Evolutionary conservation across 2,329 filamentous ascomycete species (phyloP).

Genomic region (Aspergillus clavatus): DNA sequence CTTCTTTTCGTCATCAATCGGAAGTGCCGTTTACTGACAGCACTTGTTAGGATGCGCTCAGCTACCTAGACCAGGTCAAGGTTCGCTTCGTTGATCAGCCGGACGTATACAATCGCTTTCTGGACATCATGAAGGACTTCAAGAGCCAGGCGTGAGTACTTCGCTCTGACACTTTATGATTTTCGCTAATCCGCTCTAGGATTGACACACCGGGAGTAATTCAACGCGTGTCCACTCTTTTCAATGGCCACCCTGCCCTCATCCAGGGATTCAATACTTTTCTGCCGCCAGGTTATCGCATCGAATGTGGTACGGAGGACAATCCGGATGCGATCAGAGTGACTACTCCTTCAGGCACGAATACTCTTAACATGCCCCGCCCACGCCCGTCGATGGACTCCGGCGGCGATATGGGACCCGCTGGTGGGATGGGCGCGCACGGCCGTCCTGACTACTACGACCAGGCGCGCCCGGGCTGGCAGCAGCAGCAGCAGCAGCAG

Average conservation of each 20-base stretch:
- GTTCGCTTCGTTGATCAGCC: constrained; percentile 96
- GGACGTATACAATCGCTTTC: constrained; percentile 92
- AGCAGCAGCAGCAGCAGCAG: constrained; percentile 23
- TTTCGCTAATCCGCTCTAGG: constrained; percentile 34
- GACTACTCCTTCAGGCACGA: constrained; percentile 96
- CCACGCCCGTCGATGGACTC: constrained; percentile 34
- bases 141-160: constrained; percentile 83
- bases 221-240: constrained; percentile 89
- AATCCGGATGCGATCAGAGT: constrained; percentile 95
- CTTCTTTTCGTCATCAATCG: background rate
- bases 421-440: constrained; percentile 28
- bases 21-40: background rate
- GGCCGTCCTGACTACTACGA: constrained; percentile 39
- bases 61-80: constrained; percentile 97
- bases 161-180: constrained; percentile 1
- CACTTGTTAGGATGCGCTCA: constrained; percentile 65
- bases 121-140: constrained; percentile 99
- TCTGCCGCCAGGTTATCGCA: constrained; percentile 88
- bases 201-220: constrained; percentile 98
- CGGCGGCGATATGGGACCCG: constrained; percentile 28
- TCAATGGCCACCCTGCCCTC: constrained; percentile 88
- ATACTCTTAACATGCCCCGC: constrained; percentile 71
- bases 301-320: constrained; percentile 89
- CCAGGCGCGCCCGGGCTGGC: constrained; percentile 37
- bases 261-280: constrained; percentile 99